A percentile compares a stretch with the other conserved stretches of the same genome.
Evolutionary conservation across 345 rosid species (phyloP).

Genomic region (Rhodamnia argentea): DNA sequence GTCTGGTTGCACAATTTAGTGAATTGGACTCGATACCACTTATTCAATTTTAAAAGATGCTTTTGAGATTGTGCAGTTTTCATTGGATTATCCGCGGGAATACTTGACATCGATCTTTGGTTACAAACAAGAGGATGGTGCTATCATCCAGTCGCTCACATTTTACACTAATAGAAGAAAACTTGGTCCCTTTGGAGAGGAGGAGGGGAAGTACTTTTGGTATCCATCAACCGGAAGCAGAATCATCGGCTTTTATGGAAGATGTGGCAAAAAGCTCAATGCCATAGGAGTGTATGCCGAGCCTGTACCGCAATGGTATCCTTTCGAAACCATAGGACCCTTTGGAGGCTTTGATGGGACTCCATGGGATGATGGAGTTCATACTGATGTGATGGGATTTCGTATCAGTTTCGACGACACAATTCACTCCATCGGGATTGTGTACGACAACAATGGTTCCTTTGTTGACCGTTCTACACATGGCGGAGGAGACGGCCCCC

Average conservation of each 20-base stretch:
- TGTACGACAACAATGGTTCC: neutral
- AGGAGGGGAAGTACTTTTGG: neutral
- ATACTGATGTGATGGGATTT: neutral
- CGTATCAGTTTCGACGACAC: too few species aligned
- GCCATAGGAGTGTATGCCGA: neutral
- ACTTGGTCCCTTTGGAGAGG: neutral
- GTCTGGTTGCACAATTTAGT: fast-evolving
- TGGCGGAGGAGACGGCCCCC: neutral
- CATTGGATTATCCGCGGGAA: neutral
- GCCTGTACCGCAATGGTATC: neutral
- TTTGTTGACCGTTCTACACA: neutral
- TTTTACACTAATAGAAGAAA: neutral
- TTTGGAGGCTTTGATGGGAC: neutral
- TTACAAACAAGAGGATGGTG: fast-evolving
- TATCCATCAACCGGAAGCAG: neutral
- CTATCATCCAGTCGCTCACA: neutral
- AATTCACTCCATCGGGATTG: neutral
- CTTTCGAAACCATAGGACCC: neutral
- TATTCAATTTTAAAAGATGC: neutral
- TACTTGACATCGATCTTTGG: neutral
- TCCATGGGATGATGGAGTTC: neutral
- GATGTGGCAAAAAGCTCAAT: neutral
- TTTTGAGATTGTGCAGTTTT: neutral
- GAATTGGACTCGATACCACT: fast-evolving
- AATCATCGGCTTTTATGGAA: neutral